Base-by-base conservation (phyloP, 2,329 filamentous ascomycete species). In the Pseudogymnoascus sp. region DNA sequence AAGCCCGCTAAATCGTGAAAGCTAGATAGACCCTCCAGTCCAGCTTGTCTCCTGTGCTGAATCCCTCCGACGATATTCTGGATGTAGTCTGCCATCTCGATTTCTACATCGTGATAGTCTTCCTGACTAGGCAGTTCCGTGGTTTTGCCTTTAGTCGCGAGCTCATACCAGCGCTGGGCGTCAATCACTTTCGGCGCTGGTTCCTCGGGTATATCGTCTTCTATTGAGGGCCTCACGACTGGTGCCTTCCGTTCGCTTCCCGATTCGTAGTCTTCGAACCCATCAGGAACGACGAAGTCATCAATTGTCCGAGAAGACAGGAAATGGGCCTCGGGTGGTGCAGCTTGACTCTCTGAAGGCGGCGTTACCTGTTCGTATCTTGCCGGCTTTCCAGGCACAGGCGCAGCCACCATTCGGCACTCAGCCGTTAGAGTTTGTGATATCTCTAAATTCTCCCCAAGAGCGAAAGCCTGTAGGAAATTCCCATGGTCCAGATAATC, bases 241-340 rank as follows among this genome's bases (percentile, higher is more conserved):
- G 7, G 23, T 5, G 23, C 47, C 14, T 31, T 53, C 1, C 47
- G n/a, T 23, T 62, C 61, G 12, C 47, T 31, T 21, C 35, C 42
- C 33, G 12, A 31, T 37, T 62, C 28, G 16, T 59, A 18, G 12
- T 65, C 63, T 14, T 67, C 62, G 10, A 63, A n/a, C 4, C 59
- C 62, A 65, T 73, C 69, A 1, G 68, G 66, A 18, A 72, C 65
- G 60, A 73, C 63, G 53, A 73, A 73, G 14, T 66, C 35, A n/a
- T 70, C 66, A n/a, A 35, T 35, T 10, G 31, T 35, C 5, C 56
- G 56, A 25, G 56, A 37, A 8, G 31, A 37, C 14, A 60, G 35
- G 4, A 53, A 53, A 31, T 53, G 47, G 14, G 47, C 14, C 7
- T 60, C 21, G 1, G 16, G 3, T 8, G 56, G 31, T 14, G 21